These are phyloP conservation scores for Lactifluus hygrophoroides DNA, from an alignment of 768 basidiomycete genomes.

Conservation along the genomic window DNA sequence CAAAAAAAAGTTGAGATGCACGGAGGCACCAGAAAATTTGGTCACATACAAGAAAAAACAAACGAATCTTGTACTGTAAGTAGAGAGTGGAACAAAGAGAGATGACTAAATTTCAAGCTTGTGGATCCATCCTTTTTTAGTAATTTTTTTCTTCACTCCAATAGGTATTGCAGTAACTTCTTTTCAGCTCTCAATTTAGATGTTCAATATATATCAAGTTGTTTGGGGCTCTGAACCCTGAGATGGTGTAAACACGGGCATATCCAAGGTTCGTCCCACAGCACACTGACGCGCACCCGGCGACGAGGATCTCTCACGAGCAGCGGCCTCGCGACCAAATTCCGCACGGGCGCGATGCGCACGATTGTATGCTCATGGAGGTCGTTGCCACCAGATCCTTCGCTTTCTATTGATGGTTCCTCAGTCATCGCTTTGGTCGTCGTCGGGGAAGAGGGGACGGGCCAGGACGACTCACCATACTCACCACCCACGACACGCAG, in stretches of 20 bases:
- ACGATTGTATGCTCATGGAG: conserved; percentile 31
- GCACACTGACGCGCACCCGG: conserved; percentile 49
- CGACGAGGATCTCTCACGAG: conserved; percentile 63
- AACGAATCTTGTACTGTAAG: neutral
- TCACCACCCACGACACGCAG: conserved; percentile 76
- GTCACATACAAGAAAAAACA: too few species aligned
- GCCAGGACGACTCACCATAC: conserved; percentile 77
- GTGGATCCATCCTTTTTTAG: neutral
- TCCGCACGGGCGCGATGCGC: conserved; percentile 38
- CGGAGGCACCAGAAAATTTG: too few species aligned
- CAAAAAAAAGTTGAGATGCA: too few species aligned
- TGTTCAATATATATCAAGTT: neutral
- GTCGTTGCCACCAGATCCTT: neutral
- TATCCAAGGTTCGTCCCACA: conserved; percentile 27
- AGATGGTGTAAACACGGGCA: neutral
- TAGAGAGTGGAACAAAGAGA: too few species aligned
- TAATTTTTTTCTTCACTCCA: neutral
- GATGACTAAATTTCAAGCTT: neutral
- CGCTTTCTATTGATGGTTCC: neutral
- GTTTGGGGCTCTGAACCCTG: neutral
- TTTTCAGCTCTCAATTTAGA: neutral
- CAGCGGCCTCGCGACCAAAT: conserved; percentile 50
- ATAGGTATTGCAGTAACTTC: neutral
- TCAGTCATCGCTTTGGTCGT: too few species aligned
- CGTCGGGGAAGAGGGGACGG: too few species aligned